Conservation (phyloP, 106 monocot species). For the Apostasia shenzhenica region DNA sequence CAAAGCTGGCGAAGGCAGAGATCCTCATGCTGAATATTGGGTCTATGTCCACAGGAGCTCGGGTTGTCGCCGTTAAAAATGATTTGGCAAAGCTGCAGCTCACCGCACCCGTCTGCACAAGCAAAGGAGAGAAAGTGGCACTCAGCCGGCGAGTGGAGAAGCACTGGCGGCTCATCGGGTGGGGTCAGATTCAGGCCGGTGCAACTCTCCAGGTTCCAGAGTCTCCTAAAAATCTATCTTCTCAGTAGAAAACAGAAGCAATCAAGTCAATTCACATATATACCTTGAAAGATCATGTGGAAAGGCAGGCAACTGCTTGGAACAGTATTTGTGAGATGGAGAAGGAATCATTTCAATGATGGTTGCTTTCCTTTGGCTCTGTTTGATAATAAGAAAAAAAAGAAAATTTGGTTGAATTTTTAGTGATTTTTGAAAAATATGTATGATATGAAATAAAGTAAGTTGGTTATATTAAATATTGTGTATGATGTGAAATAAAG, state of each 20-base stretch:
- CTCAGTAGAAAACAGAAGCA: not conserved
- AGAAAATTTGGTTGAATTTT: too few relatives aligned
- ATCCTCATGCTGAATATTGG: constrained; percentile 95
- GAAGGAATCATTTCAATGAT: constrained; percentile 16
- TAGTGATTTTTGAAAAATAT: too few relatives aligned
- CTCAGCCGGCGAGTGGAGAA: constrained; percentile 89
- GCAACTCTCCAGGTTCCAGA: constrained; percentile 44
- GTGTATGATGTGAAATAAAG: too few relatives aligned
- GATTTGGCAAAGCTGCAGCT: constrained; percentile 88
- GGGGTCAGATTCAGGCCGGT: constrained; percentile 99
- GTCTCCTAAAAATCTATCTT: not conserved
- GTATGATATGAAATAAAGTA: too few relatives aligned
- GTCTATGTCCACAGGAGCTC: constrained; percentile 91
- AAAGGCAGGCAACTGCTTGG: constrained; percentile 31
- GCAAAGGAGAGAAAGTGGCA: constrained; percentile 84
- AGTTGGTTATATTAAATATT: too few relatives aligned
- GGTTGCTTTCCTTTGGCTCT: too few relatives aligned
- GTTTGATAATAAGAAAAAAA: too few relatives aligned
- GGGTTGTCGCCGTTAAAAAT: constrained; percentile 79
- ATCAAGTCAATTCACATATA: not conserved
- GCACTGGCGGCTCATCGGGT: constrained; percentile 94
- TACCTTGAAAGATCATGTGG: constrained; percentile 21
- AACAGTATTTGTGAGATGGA: constrained; percentile 39
- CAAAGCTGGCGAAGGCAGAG: constrained; percentile 75
- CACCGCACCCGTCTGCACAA: constrained; percentile 91